These are phyloP conservation scores for Copromyces sp. DNA, from an alignment of 495 filamentous ascomycete genomes.

Conservation along the genomic window DNA sequence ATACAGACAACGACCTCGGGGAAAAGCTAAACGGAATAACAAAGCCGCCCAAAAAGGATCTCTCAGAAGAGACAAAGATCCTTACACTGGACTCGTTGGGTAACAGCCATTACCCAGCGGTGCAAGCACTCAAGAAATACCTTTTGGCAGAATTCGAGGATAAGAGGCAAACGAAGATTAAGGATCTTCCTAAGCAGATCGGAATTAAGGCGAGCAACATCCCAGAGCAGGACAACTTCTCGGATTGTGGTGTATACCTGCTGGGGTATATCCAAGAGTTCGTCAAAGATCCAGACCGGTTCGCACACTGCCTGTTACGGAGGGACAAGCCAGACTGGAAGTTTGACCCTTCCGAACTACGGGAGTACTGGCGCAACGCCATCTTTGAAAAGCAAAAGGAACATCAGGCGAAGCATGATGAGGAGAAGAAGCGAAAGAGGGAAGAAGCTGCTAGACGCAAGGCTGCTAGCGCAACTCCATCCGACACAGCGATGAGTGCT, in stretches of 20 bases:
- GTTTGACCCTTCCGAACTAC: slow-evolving; percentile 24
- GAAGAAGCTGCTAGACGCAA: slow-evolving; percentile 1
- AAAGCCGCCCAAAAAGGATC: slow-evolving; percentile 23
- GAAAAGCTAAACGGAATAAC: not conserved
- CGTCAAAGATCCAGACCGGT: slow-evolving; percentile 53
- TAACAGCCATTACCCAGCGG: slow-evolving; percentile 45
- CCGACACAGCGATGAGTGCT: not conserved
- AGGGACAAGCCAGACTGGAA: slow-evolving; percentile 25
- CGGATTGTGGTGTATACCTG: slow-evolving; percentile 82
- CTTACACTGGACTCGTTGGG: slow-evolving; percentile 85
- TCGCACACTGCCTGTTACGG: slow-evolving; percentile 33
- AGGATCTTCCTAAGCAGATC: slow-evolving; percentile 39
- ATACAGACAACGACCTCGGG: not conserved
- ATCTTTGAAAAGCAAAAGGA: slow-evolving; percentile 27
- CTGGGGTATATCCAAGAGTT: slow-evolving; percentile 78
- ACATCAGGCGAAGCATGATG: slow-evolving; percentile 21
- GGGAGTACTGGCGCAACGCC: slow-evolving; percentile 25
- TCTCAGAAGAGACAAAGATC: slow-evolving; percentile 49
- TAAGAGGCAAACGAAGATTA: slow-evolving; percentile 51
- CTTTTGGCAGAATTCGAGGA: slow-evolving; percentile 58
- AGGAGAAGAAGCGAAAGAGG: slow-evolving; percentile 13
- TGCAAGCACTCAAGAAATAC: slow-evolving; percentile 64
- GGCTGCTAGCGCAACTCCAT: not conserved
- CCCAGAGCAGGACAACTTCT: slow-evolving; percentile 73
- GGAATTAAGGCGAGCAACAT: slow-evolving; percentile 61